Conservation (phyloP, 1,284 basidiomycete genomes). For the Lentinula novae-zelandiae region DNA sequence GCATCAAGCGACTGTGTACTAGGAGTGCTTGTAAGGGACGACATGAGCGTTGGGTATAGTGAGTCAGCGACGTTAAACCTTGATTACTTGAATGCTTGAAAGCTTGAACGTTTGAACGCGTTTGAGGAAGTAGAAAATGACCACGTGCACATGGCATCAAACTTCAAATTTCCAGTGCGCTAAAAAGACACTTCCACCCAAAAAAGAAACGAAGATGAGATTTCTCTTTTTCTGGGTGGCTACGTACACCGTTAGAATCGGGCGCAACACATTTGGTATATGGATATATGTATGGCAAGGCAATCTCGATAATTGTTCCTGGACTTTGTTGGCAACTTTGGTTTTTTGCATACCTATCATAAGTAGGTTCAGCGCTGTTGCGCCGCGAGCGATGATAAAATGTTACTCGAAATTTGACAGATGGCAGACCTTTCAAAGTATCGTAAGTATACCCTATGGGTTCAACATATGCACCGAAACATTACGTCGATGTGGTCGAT, state of each 20-base stretch:
- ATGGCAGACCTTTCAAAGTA: not conserved
- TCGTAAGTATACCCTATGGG: not conserved
- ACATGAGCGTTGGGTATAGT: not conserved
- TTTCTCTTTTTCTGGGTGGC: not conserved
- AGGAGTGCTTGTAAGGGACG: slow-evolving; percentile 2
- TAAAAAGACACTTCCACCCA: no score
- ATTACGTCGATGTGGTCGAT: no score
- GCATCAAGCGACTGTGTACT: slow-evolving; percentile 8
- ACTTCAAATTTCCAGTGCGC: no score
- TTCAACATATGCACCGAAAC: no score
- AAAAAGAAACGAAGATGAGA: not conserved
- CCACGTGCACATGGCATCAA: not conserved
- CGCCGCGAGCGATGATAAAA: no score
- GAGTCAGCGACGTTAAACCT: no score
- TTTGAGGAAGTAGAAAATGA: not conserved
- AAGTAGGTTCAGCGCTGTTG: no score
- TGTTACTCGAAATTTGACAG: not conserved
- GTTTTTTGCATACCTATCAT: no score
- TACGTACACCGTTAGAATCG: not conserved
- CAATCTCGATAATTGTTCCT: not conserved
- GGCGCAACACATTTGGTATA: not conserved
- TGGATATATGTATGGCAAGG: not conserved
- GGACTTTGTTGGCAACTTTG: not conserved
- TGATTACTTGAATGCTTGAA: no score
- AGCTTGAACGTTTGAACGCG: no score